Conservation (phyloP, 305 asterid species). For the Plantago coronopus region DNA sequence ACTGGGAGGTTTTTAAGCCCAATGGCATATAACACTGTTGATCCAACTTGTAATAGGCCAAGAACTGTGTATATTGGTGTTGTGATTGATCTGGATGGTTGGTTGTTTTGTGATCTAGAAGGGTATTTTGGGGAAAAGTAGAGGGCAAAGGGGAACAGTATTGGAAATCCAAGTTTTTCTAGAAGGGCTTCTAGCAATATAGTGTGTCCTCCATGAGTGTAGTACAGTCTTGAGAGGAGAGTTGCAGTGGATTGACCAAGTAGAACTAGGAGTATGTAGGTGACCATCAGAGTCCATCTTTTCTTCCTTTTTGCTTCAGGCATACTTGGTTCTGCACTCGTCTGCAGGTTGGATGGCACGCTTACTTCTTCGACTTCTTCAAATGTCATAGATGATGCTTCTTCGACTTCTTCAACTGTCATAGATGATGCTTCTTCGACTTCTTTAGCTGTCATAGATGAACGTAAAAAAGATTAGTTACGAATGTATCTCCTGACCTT, state of each 20-base stretch:
- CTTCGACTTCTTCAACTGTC: too few relatives aligned
- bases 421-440: neutral
- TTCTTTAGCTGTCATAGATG: too few relatives aligned
- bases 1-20: slow-evolving; percentile 50
- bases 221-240: slow-evolving; percentile 43
- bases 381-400: slow-evolving; percentile 18
- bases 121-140: slow-evolving; percentile 22
- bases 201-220: slow-evolving; percentile 38
- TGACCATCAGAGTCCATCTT: slow-evolving; percentile 28
- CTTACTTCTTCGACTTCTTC: slow-evolving; percentile 21
- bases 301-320: slow-evolving; percentile 13
- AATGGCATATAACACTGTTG: slow-evolving; percentile 32
- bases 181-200: slow-evolving; percentile 33
- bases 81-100: slow-evolving; percentile 17
- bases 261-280: slow-evolving; percentile 33
- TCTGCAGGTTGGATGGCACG: neutral
- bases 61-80: slow-evolving; percentile 25
- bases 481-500: too few relatives aligned
- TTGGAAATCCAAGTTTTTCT: slow-evolving; percentile 45
- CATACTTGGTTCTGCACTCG: neutral
- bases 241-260: slow-evolving; percentile 37
- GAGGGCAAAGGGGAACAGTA: slow-evolving; percentile 36
- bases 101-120: neutral
- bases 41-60: slow-evolving; percentile 35
- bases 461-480: too few relatives aligned